A percentile compares a stretch with the other conserved stretches of the same genome.
phyloP scores from a whole-genome alignment of 1,139 yeast genomes.

The Kurtzmaniella quercitrusa region DNA sequence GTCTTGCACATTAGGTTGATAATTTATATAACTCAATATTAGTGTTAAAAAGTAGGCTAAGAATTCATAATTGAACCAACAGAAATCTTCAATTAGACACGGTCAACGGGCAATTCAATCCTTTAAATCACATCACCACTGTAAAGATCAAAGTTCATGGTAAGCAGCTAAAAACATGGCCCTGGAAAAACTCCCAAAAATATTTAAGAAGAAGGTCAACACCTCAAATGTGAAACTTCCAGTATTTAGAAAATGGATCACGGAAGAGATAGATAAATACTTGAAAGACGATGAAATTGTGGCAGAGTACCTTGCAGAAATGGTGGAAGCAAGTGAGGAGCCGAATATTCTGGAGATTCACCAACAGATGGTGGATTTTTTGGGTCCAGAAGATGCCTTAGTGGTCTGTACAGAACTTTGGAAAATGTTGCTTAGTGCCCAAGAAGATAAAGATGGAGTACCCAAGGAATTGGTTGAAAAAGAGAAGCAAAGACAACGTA shows the following conservation, averaged over 20 bases:
- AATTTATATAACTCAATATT: too few relatives aligned
- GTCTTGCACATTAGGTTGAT: too few relatives aligned
- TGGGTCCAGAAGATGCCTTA: conserved; percentile 33
- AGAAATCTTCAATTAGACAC: too few relatives aligned
- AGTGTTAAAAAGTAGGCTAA: too few relatives aligned
- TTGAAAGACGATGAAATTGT: conserved; percentile 48
- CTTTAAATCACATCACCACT: too few relatives aligned
- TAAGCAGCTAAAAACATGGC: too few relatives aligned
- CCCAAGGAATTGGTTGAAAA: conserved; percentile 27
- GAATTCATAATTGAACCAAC: too few relatives aligned
- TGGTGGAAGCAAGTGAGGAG: conserved; percentile 18
- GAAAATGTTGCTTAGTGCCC: conserved; percentile 37
- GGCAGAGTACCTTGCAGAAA: conserved; percentile 36
- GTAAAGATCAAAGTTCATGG: too few relatives aligned
- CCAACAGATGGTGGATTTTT: conserved; percentile 35
- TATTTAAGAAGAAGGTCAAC: conserved; percentile 20
- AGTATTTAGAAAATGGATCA: conserved; percentile 35
- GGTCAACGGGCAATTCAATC: too few relatives aligned
- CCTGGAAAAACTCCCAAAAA: not conserved
- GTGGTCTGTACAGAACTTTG: conserved; percentile 36
- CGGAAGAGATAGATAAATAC: conserved; percentile 21
- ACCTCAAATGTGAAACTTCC: conserved; percentile 30
- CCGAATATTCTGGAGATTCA: conserved; percentile 35
- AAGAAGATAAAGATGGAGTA: conserved; percentile 36
- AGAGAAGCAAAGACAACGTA: conserved; percentile 12